Percentiles rank a stretch among this genome's conserved stretches.
Conservation (phyloP, 176 grass and related monocot genomes). For the Zea luxurians region DNA sequence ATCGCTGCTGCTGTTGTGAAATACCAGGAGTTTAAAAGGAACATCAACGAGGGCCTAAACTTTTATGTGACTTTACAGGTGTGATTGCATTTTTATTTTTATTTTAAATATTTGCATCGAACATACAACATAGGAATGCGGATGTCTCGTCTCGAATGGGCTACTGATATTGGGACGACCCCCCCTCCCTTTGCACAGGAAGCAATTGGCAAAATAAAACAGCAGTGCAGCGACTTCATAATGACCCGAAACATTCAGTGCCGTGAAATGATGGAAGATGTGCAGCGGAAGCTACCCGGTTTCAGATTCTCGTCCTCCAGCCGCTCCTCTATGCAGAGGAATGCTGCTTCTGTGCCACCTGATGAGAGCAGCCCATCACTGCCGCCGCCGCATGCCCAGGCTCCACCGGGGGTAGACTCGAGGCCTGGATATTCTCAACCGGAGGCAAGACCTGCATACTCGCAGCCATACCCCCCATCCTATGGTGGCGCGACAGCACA, state of each 20-base stretch:
- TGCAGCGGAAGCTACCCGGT: conserved; percentile 81
- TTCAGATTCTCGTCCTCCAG: conserved; percentile 77
- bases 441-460: conserved; percentile 60
- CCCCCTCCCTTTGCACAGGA: conserved; percentile 54
- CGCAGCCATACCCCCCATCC: conserved; percentile 46
- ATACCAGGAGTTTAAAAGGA: conserved; percentile 84
- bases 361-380: conserved; percentile 55
- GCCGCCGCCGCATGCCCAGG: conserved; percentile 38
- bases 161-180: conserved; percentile 12
- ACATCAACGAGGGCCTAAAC: conserved; percentile 87
- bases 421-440: conserved; percentile 56
- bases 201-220: conserved; percentile 84
- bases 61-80: conserved; percentile 99
- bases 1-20: conserved; percentile 87
- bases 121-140: conserved; percentile 26
- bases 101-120: conserved; percentile 19
- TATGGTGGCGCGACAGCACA: conserved; percentile 43
- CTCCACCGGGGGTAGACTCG: conserved; percentile 38
- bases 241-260: conserved; percentile 97
- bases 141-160: conserved; percentile 4
- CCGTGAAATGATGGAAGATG: conserved; percentile 96
- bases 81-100: conserved; percentile 17
- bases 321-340: conserved; percentile 42
- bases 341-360: conserved; percentile 39
- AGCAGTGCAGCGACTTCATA: conserved; percentile 90